These are phyloP conservation scores for Xerocomus minutiporus DNA, from an alignment of 1,284 basidiomycete genomes.

Conservation along the genomic window DNA sequence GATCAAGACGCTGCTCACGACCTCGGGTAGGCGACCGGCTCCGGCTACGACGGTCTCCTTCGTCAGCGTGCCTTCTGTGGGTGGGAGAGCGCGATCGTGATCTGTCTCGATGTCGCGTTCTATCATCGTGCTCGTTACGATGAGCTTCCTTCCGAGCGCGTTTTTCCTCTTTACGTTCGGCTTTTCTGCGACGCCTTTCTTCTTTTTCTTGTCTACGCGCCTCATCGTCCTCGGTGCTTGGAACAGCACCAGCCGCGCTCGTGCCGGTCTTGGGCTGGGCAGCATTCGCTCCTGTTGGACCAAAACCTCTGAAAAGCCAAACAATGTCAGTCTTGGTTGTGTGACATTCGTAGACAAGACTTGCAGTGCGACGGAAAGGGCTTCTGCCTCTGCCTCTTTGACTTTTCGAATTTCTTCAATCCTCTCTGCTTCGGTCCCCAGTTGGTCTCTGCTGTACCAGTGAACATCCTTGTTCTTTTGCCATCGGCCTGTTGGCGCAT, in stretches of 20 bases:
- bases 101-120: constrained; percentile 28
- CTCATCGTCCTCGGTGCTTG: constrained; percentile 30
- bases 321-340: constrained; percentile 1
- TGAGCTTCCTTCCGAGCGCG: constrained; percentile 47
- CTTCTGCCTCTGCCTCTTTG: constrained; percentile 86
- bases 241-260: constrained; percentile 20
- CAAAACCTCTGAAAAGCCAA: constrained; percentile 52
- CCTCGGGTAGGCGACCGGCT: constrained; percentile 29
- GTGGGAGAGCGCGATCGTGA: constrained; percentile 46
- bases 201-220: constrained; percentile 47
- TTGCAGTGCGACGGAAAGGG: constrained; percentile 73
- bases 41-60: constrained; percentile 22
- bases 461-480: constrained; percentile 94
- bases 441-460: constrained; percentile 78
- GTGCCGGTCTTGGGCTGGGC: constrained; percentile 12
- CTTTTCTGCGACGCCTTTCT: constrained; percentile 53
- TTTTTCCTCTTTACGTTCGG: constrained; percentile 58
- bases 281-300: constrained; percentile 43
- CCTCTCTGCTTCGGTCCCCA: constrained; percentile 43
- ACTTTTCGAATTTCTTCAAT: constrained; percentile 71
- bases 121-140: constrained; percentile 29
- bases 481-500: constrained; percentile 90
- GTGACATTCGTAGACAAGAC: constrained; percentile 25
- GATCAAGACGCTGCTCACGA: constrained; percentile 19
- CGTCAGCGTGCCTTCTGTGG: constrained; percentile 15